Evolutionary conservation across 2,329 filamentous ascomycete species (phyloP).

Genomic region (Microsporum audouinii): DNA sequence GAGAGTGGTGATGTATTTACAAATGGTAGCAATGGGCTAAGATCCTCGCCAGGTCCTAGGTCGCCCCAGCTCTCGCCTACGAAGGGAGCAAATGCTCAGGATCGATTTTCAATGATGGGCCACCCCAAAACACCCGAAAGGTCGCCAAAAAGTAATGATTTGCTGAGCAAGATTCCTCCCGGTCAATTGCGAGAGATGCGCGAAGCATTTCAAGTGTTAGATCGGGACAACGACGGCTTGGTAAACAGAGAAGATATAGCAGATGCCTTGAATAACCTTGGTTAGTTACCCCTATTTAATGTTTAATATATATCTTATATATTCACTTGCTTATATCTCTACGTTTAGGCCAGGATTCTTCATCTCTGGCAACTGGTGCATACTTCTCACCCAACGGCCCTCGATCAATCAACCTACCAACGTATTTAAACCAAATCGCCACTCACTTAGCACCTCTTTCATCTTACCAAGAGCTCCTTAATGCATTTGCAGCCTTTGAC

Average conservation of each 20-base stretch:
- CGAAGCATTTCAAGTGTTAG: conserved; percentile 87
- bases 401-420: conserved; percentile 68
- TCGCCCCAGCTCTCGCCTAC: conserved; percentile 33
- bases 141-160: conserved; percentile 16
- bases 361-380: conserved; percentile 55
- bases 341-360: conserved; percentile 59
- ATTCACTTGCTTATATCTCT: not conserved
- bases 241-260: conserved; percentile 74
- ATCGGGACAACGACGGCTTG: conserved; percentile 73
- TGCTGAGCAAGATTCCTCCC: conserved; percentile 46
- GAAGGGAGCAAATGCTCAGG: conserved; percentile 21
- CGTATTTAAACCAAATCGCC: conserved; percentile 74
- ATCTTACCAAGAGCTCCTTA: conserved; percentile 65
- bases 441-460: conserved; percentile 63
- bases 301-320: not conserved
- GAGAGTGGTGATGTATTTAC: conserved; percentile 30
- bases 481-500: conserved; percentile 90
- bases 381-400: conserved; percentile 66
- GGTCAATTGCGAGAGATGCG: conserved; percentile 76
- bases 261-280: conserved; percentile 77
- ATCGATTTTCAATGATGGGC: conserved; percentile 21
- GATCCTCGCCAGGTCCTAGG: conserved; percentile 27
- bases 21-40: conserved; percentile 19
- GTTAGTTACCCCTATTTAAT: conserved; percentile 33
- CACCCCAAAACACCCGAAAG: conserved; percentile 17